Evolutionary conservation across 176 grass and related monocot genomes (phyloP).

Genomic region (Hyparrhenia diplandra): DNA sequence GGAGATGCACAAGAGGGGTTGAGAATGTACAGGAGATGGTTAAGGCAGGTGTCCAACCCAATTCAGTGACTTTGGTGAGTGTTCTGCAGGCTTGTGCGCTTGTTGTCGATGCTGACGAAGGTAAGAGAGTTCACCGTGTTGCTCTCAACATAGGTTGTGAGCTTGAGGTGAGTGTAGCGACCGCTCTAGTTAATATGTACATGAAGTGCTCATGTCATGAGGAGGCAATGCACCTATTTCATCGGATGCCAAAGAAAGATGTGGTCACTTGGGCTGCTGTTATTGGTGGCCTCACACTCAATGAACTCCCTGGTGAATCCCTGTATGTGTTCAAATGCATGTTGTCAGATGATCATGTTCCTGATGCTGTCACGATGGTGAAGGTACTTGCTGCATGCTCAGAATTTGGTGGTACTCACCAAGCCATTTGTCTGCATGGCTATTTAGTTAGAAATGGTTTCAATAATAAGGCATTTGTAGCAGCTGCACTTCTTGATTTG

Average conservation of each 20-base stretch:
- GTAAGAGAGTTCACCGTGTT: conserved; percentile 39
- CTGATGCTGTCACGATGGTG: conserved; percentile 57
- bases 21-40: conserved; percentile 56
- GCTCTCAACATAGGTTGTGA: conserved; percentile 47
- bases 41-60: conserved; percentile 32
- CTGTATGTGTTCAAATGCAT: conserved; percentile 45
- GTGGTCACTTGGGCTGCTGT: conserved; percentile 52
- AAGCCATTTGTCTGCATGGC: conserved; percentile 58
- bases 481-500: conserved; percentile 30
- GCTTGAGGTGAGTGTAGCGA: conserved; percentile 48
- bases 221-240: conserved; percentile 45
- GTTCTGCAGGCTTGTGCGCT: conserved; percentile 53
- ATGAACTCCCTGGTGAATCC: conserved; percentile 42
- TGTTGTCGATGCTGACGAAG: conserved; percentile 40
- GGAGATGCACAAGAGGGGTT: conserved; percentile 27
- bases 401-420: conserved; percentile 28
- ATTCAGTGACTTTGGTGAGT: conserved; percentile 52
- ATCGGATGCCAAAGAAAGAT: conserved; percentile 65
- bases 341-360: conserved; percentile 34
- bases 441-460: conserved; percentile 58
- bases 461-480: conserved; percentile 49
- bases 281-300: conserved; percentile 56
- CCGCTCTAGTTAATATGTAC: conserved; percentile 71
- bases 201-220: conserved; percentile 63
- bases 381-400: conserved; percentile 52